Evolutionary conservation across 768 basidiomycete species (phyloP).

Genomic region (Xerocomellus chrysenteron): DNA sequence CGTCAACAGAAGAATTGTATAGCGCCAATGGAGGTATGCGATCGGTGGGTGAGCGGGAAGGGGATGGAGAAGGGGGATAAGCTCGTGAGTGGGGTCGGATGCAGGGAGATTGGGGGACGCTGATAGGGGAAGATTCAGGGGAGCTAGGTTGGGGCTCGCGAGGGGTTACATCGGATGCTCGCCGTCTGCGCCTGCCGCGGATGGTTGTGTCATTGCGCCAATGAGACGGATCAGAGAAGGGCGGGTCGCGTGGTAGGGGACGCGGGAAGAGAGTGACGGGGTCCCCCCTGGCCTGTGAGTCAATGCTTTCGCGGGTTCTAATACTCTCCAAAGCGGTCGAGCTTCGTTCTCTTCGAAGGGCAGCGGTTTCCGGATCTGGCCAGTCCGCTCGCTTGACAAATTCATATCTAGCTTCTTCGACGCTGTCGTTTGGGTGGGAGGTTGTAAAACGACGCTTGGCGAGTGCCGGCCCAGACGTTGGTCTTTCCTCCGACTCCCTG

Average conservation of each 20-base stretch:
- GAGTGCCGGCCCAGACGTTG: slow-evolving; percentile 24
- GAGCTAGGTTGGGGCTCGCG: slow-evolving; percentile 34
- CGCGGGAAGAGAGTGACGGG: slow-evolving; percentile 26
- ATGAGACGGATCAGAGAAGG: slow-evolving; percentile 47
- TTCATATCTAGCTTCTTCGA: slow-evolving; percentile 69
- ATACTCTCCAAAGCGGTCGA: slow-evolving; percentile 56
- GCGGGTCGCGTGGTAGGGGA: slow-evolving; percentile 43
- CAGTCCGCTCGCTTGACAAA: slow-evolving; percentile 85
- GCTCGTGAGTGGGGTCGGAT: slow-evolving; percentile 43
- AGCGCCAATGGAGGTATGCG: slow-evolving; percentile 34
- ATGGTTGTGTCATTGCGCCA: slow-evolving; percentile 52
- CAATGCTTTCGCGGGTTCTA: slow-evolving; percentile 48
- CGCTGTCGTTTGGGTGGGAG: slow-evolving; percentile 46
- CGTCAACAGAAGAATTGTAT: slow-evolving; percentile 15
- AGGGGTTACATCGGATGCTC: slow-evolving; percentile 42
- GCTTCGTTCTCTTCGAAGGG: slow-evolving; percentile 68
- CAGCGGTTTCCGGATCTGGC: slow-evolving; percentile 77
- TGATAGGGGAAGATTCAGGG: slow-evolving; percentile 19
- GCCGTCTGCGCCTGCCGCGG: slow-evolving; percentile 64
- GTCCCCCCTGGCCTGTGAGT: slow-evolving; percentile 23
- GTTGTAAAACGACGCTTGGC: slow-evolving; percentile 34
- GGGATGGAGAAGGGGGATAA: slow-evolving; percentile 57
- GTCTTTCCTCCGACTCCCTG: slow-evolving; percentile 61
- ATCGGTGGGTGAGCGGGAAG: slow-evolving; percentile 40
- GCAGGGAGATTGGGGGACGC: slow-evolving; percentile 40